phyloP scores from a whole-genome alignment of 768 basidiomycete genomes.

The Hygrophorus russula region DNA sequence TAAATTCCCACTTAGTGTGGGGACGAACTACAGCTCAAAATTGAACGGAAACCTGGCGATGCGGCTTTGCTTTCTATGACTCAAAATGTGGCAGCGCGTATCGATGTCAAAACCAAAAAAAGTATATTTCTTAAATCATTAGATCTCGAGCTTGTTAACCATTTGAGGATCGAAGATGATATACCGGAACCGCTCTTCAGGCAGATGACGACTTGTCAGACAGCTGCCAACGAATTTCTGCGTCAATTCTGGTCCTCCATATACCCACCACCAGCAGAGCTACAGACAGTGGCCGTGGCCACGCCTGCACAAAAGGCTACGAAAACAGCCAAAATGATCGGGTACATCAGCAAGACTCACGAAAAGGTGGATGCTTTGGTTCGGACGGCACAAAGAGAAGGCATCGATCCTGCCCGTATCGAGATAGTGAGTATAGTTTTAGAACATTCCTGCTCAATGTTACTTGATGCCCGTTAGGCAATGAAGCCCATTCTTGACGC shows the following conservation, averaged over 20 bases:
- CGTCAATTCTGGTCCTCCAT: conserved; percentile 91
- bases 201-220: conserved; percentile 84
- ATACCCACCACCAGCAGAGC: conserved; percentile 61
- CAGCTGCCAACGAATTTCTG: conserved; percentile 90
- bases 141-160: neutral
- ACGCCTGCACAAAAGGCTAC: conserved; percentile 60
- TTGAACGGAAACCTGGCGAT: conserved; percentile 60
- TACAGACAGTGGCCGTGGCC: conserved; percentile 33
- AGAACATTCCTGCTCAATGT: neutral
- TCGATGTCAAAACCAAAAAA: conserved; percentile 56
- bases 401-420: conserved; percentile 51
- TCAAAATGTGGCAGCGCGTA: conserved; percentile 59
- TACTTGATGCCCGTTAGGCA: conserved; percentile 35
- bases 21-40: conserved; percentile 38
- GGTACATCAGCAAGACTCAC: conserved; percentile 65
- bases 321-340: conserved; percentile 83
- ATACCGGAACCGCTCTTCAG: conserved; percentile 70
- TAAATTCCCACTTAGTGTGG: neutral
- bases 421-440: conserved; percentile 40
- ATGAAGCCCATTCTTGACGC: conserved; percentile 68
- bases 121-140: conserved; percentile 24
- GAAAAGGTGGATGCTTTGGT: conserved; percentile 81
- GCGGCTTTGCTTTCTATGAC: conserved; percentile 67
- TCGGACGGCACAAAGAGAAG: conserved; percentile 42
- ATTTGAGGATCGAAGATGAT: conserved; percentile 37